These are phyloP conservation scores for Kodamaea lidongshanica DNA, from an alignment of 805 yeast species.

Conservation along the genomic window DNA sequence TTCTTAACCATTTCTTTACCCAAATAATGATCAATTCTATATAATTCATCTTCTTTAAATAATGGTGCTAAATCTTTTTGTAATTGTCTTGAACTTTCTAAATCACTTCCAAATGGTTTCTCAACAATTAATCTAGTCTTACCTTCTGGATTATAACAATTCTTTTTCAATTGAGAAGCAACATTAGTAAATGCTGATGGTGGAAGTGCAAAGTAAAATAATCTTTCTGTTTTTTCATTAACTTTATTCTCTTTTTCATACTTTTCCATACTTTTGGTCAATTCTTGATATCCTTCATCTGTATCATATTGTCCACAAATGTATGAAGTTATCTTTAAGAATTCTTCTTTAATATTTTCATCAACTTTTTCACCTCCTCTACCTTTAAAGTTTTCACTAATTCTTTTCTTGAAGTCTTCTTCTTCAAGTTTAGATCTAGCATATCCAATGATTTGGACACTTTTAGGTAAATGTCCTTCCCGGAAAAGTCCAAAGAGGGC, in stretches of 20 bases:
- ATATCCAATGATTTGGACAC: slow-evolving; percentile 78
- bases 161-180: slow-evolving; percentile 62
- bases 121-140: slow-evolving; percentile 78
- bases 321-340: slow-evolving; percentile 62
- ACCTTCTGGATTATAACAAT: slow-evolving; percentile 63
- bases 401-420: slow-evolving; percentile 63
- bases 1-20: slow-evolving; percentile 99
- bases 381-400: slow-evolving; percentile 53
- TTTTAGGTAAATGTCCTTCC: slow-evolving; percentile 65
- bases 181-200: slow-evolving; percentile 86
- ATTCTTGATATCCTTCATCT: slow-evolving; percentile 61
- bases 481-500: slow-evolving; percentile 66
- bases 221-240: slow-evolving; percentile 54
- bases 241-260: slow-evolving; percentile 49
- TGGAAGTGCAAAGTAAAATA: slow-evolving; percentile 91
- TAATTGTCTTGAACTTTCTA: slow-evolving; percentile 68
- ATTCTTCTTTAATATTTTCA: slow-evolving; percentile 47
- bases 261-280: slow-evolving; percentile 49
- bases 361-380: slow-evolving; percentile 30
- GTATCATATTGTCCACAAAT: slow-evolving; percentile 75
- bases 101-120: slow-evolving; percentile 95
- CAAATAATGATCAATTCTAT: slow-evolving; percentile 93
- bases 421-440: slow-evolving; percentile 75
- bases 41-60: slow-evolving; percentile 85
- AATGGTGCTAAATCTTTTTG: slow-evolving; percentile 76